A percentile compares a stretch with the other conserved stretches of the same genome.
Evolutionary conservation across 768 basidiomycete genomes (phyloP).

Genomic region (Steccherinum ochraceum): DNA sequence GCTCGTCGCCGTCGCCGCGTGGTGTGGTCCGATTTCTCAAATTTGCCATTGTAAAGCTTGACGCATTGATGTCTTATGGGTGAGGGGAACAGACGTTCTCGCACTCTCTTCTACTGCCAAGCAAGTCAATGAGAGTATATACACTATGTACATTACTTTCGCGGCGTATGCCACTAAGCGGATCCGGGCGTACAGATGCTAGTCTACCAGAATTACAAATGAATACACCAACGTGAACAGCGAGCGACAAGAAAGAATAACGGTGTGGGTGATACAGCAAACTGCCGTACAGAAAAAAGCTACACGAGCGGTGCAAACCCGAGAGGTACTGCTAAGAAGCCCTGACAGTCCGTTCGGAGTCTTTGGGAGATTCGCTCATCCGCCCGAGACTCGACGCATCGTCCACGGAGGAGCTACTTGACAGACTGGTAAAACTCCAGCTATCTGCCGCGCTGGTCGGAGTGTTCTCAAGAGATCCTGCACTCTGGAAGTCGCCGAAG

Average conservation of each 20-base stretch:
- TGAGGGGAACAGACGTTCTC: too few species aligned
- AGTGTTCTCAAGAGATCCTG: slow-evolving; percentile 24
- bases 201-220: not conserved
- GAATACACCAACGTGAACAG: not conserved
- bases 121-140: not conserved
- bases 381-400: slow-evolving; percentile 11
- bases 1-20: too few species aligned
- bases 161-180: not conserved
- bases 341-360: slow-evolving; percentile 22
- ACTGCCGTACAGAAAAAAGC: not conserved
- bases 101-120: not conserved
- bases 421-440: slow-evolving; percentile 26
- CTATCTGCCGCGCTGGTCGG: slow-evolving; percentile 21
- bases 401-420: slow-evolving; percentile 21
- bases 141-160: not conserved
- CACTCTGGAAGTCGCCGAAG: slow-evolving; percentile 74
- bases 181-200: not conserved
- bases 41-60: too few species aligned
- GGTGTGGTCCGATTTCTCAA: too few species aligned
- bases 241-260: not conserved
- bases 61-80: too few species aligned
- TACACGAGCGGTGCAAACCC: not conserved
- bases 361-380: slow-evolving; percentile 12
- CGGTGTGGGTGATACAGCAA: not conserved
- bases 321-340: slow-evolving; percentile 5